phyloP scores from a whole-genome alignment of 306 rosid genomes.

The Pueraria montana region DNA sequence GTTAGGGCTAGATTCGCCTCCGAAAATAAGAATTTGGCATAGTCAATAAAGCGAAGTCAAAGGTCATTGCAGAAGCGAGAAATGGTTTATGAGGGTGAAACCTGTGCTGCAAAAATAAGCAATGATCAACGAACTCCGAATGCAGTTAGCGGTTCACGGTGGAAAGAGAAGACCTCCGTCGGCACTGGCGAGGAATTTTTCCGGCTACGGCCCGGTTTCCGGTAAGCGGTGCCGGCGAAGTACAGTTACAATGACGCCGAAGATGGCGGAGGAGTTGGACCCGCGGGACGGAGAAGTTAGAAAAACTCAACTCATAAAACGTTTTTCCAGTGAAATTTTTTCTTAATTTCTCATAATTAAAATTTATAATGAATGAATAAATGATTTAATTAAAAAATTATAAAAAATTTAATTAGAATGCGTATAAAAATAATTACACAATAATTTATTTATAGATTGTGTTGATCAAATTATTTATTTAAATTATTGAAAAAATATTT shows the following conservation, averaged over 20 bases:
- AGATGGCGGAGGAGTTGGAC: neutral
- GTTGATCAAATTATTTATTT: too few relatives aligned
- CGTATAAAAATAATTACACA: too few relatives aligned
- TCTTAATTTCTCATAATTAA: too few relatives aligned
- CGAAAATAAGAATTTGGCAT: neutral
- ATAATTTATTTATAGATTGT: too few relatives aligned
- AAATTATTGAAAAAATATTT: too few relatives aligned
- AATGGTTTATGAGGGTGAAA: neutral
- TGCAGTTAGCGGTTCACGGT: neutral
- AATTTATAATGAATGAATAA: too few relatives aligned
- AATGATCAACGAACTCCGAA: constrained; percentile 4
- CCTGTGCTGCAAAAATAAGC: constrained; percentile 3
- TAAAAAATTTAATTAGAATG: too few relatives aligned
- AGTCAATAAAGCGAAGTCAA: neutral
- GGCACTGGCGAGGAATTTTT: neutral
- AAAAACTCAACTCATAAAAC: neutral
- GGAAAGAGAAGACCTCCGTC: neutral
- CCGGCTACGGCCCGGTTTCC: neutral
- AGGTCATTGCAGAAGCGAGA: neutral
- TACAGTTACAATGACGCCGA: neutral
- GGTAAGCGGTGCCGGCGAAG: neutral
- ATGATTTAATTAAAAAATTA: too few relatives aligned
- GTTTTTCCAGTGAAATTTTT: too few relatives aligned
- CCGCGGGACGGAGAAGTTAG: neutral
- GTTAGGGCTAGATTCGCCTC: constrained; percentile 24